These are phyloP conservation scores for Sorghum bicolor DNA, from an alignment of 176 grass and related monocot genomes.

Conservation along the genomic window DNA sequence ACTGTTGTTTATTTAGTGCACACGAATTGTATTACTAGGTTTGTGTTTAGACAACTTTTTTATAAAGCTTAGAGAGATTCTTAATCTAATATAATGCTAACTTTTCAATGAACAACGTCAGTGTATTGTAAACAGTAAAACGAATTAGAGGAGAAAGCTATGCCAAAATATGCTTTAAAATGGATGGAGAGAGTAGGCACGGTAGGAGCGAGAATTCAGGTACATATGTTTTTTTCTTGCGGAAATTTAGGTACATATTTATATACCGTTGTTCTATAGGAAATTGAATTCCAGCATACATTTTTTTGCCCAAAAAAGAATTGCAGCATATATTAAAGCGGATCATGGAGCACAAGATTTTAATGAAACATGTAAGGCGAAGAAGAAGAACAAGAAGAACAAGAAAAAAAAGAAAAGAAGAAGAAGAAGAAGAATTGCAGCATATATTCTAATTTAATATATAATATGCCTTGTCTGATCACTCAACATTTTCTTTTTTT, in stretches of 20 bases:
- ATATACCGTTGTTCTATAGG: neutral
- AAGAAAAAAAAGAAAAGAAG: no score
- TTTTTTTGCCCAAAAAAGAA: neutral
- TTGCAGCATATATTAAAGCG: neutral
- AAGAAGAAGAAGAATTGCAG: no score
- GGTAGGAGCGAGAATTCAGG: neutral
- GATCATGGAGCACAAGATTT: neutral
- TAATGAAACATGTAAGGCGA: neutral
- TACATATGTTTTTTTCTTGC: no score
- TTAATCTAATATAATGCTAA: neutral
- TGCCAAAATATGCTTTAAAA: neutral
- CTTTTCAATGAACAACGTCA: neutral
- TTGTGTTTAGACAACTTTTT: no score
- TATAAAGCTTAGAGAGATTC: no score
- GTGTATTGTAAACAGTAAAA: neutral
- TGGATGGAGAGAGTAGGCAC: neutral
- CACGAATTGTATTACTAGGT: neutral
- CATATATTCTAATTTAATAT: no score
- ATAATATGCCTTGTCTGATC: neutral
- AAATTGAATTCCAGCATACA: neutral
- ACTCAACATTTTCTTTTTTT: neutral
- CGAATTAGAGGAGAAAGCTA: no score
- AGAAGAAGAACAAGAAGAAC: no score
- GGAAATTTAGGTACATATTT: no score
- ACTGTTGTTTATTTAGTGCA: neutral